These are phyloP conservation scores for Letharia lupina DNA, from an alignment of 495 filamentous ascomycete genomes.

Conservation along the genomic window DNA sequence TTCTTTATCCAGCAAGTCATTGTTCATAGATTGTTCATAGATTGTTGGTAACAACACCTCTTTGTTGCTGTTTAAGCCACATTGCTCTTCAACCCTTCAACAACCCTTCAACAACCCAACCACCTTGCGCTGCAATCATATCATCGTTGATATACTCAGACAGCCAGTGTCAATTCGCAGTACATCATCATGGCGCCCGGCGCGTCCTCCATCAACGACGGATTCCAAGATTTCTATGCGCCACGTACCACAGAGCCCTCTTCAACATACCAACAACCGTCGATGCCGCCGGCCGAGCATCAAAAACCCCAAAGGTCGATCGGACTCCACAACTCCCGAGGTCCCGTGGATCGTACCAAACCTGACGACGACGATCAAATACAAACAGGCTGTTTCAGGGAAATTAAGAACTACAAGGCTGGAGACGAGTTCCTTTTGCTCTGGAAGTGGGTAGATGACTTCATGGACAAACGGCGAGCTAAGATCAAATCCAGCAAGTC, in stretches of 20 bases:
- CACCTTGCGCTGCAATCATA: neutral
- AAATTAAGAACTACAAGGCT: conserved; percentile 1
- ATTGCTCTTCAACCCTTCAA: neutral
- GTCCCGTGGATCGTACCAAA: neutral
- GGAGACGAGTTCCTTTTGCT: conserved; percentile 4
- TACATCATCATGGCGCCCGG: conserved; percentile 8
- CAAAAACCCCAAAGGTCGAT: neutral
- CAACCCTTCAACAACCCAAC: neutral
- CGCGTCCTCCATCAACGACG: neutral
- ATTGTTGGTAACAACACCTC: conserved; percentile 7
- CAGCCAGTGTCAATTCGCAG: neutral
- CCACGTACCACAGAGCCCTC: neutral
- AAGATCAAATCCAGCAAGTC: conserved; percentile 9
- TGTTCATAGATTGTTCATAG: conserved; percentile 12
- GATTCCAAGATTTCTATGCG: conserved; percentile 3
- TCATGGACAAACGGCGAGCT: conserved; percentile 8
- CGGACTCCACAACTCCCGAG: neutral
- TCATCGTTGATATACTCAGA: neutral
- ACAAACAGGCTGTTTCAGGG: neutral
- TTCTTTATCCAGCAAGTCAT: conserved; percentile 1
- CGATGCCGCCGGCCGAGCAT: conserved; percentile 4
- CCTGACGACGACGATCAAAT: neutral
- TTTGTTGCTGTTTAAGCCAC: neutral
- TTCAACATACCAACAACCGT: neutral
- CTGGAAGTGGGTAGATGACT: conserved; percentile 15